These are phyloP conservation scores for Heracleum sosnowskyi DNA, from an alignment of 129 eudicot species.

Conservation along the genomic window DNA sequence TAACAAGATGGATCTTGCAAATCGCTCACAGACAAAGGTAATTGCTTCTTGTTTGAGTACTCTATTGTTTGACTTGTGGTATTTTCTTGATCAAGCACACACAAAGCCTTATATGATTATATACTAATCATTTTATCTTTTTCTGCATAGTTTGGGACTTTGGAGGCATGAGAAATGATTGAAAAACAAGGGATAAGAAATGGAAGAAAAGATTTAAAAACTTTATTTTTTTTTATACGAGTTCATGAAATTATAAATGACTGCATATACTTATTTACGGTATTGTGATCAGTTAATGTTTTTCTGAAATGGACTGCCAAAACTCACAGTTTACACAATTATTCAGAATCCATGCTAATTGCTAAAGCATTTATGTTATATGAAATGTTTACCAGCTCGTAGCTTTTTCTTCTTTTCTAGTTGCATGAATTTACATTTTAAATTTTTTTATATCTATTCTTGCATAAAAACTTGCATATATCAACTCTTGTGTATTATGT, in stretches of 20 bases:
- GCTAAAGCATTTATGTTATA: not conserved
- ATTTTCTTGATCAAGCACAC: not conserved
- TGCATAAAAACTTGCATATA: not conserved
- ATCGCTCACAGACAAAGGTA: conserved; percentile 57
- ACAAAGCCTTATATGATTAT: not conserved
- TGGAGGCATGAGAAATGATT: not conserved
- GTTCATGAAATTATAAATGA: not conserved
- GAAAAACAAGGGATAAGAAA: not conserved
- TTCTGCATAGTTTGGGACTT: not conserved
- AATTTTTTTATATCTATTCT: not conserved
- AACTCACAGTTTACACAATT: not conserved
- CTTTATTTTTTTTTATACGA: not conserved
- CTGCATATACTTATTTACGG: not conserved
- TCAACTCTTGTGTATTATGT: not conserved
- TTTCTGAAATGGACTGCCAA: not conserved
- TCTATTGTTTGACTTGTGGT: not conserved
- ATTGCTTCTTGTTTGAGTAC: not conserved
- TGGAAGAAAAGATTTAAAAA: not conserved
- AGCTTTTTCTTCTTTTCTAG: not conserved
- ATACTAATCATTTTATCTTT: not conserved
- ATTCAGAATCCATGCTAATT: not conserved
- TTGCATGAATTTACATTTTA: not conserved
- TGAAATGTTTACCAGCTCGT: not conserved
- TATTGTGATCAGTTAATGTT: not conserved
- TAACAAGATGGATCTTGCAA: conserved; percentile 73